Conservation (phyloP, 2,329 filamentous ascomycete species). For the Colletotrichum brevisporum region DNA sequence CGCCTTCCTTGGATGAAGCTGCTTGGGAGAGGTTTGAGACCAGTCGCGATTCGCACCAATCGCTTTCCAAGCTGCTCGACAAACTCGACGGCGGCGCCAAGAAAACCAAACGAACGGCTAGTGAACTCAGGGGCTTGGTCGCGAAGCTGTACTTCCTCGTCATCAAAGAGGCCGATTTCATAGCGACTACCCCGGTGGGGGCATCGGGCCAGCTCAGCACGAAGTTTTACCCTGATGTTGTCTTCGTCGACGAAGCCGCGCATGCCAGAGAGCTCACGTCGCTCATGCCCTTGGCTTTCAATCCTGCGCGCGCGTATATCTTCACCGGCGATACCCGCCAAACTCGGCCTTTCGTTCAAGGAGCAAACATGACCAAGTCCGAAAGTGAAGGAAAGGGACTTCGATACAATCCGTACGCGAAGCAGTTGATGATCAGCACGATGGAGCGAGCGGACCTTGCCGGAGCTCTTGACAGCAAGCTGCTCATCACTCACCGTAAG, state of each 20-base stretch:
- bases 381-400: constrained; percentile 20
- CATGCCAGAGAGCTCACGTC: constrained; percentile 62
- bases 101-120: constrained; percentile 33
- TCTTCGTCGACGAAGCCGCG: constrained; percentile 83
- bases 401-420: constrained; percentile 20
- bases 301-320: constrained; percentile 59
- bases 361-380: constrained; percentile 10
- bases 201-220: constrained; percentile 50
- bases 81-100: constrained; percentile 44
- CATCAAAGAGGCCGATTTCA: constrained; percentile 56
- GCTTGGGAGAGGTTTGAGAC: constrained; percentile 57
- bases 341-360: constrained; percentile 58
- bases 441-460: constrained; percentile 55
- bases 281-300: constrained; percentile 60
- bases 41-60: constrained; percentile 49
- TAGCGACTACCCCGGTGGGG: constrained; percentile 63
- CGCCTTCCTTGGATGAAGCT: constrained; percentile 58
- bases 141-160: constrained; percentile 55
- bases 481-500: constrained; percentile 55
- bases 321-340: constrained; percentile 62
- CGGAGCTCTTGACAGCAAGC: constrained; percentile 49
- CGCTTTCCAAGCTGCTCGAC: constrained; percentile 54
- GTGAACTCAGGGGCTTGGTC: constrained; percentile 48
- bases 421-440: constrained; percentile 47
- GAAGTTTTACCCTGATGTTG: constrained; percentile 83